A percentile compares a stretch with the other conserved stretches of the same genome.
phyloP scores from a whole-genome alignment of 768 basidiomycete genomes.

The Strobilomyces echinocephalus region DNA sequence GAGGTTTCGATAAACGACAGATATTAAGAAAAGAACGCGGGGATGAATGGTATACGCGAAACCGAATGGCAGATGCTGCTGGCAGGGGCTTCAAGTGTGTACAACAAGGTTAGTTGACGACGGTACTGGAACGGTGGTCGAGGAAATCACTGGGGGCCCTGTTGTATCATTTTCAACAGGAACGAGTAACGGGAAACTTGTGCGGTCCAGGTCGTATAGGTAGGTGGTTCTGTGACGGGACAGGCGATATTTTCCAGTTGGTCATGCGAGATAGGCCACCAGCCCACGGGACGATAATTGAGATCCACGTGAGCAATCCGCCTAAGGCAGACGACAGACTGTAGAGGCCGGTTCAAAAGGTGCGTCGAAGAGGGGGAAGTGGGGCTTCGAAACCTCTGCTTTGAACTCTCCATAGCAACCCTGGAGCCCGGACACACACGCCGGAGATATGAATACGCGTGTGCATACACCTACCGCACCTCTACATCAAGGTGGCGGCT shows the following conservation, averaged over 20 bases:
- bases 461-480: constrained; percentile 9
- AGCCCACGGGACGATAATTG: neutral
- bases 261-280: neutral
- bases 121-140: neutral
- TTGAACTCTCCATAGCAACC: constrained; percentile 2
- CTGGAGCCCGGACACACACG: neutral
- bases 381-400: constrained; percentile 4
- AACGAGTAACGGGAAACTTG: neutral
- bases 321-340: neutral
- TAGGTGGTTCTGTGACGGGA: neutral
- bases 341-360: neutral
- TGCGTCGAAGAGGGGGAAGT: constrained; percentile 11
- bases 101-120: neutral
- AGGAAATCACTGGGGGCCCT: neutral
- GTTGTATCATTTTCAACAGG: neutral
- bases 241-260: neutral
- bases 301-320: neutral
- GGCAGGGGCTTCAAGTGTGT: neutral
- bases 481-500: constrained; percentile 30
- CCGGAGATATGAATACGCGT: neutral
- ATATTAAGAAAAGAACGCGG: neutral
- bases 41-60: neutral
- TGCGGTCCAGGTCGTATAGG: neutral
- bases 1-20: neutral
- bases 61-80: neutral